Evolutionary conservation across 108 stramenopile species (phyloP).

Genomic region (Parmales sp.): DNA sequence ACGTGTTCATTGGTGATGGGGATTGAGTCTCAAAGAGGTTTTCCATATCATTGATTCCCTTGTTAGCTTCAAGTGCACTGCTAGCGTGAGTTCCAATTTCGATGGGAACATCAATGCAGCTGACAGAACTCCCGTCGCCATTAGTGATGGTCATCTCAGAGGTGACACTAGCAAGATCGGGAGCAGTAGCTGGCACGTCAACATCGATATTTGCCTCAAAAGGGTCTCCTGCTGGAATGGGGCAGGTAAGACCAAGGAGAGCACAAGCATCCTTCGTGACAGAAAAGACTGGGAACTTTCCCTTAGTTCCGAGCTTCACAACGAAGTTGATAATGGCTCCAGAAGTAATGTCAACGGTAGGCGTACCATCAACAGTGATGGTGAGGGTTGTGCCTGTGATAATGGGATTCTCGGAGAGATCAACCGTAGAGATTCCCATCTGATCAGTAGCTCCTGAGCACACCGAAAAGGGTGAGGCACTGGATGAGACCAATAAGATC

Average conservation of each 20-base stretch:
- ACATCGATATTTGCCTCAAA: neutral
- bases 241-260: constrained; percentile 4
- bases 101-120: constrained; percentile 1
- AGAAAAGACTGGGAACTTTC: neutral
- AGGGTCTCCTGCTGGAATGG: neutral
- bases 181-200: neutral
- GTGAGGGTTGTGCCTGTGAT: neutral
- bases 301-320: neutral
- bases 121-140: neutral
- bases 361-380: neutral
- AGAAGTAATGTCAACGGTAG: constrained; percentile 4
- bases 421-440: neutral
- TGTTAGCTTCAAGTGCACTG: no score
- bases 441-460: constrained; percentile 4
- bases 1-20: no score
- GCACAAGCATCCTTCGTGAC: neutral
- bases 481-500: no score
- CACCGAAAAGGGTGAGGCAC: no score
- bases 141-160: constrained; percentile 2
- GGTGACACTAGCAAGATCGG: neutral
- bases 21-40: no score
- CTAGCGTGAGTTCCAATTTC: no score
- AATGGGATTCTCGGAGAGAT: neutral
- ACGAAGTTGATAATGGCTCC: constrained; percentile 6
- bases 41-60: no score